Base-by-base conservation (phyloP, 148 eudicot species). In the Silene latifolia region DNA sequence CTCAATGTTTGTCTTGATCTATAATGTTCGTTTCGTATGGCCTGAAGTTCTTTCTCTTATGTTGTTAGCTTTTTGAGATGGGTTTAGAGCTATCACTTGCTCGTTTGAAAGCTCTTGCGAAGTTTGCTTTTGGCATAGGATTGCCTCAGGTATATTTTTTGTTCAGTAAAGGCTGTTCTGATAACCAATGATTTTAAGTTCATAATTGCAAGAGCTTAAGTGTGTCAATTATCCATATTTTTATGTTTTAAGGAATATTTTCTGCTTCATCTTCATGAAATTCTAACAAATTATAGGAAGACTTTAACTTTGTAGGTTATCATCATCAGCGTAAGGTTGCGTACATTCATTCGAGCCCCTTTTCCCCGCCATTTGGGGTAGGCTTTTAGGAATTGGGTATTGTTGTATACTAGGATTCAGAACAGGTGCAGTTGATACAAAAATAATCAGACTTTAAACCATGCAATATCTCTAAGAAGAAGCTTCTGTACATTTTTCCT, bases 51-150 rank as follows among this genome's bases (percentile, higher is more conserved):
- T 20, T 54, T 21, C 72, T 7, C 42, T 58, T 66, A 14, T 74
- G 21, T 72, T 78, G 83, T 78, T 91, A 93, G 98, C 92, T 93
- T 27, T 93, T 93, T 84, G 98, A 93, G 91, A 93, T 93, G 98
- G 98, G 98, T 76, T 85, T 93, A 63, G 98, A 93, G 86, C 97
- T 93, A 81, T 93, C 98, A 71, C 86, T 93, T 79, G 91, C 97
- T 64, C 95, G 98, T 71, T 76, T 93, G 79, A 93, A 87, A 79
- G 97, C 98, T 79, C 97, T 93, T 81, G 98, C 98, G 29, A 93
- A 89, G 82, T 93, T 87, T 75, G 98, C 98, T 69, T 93, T 93
- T 79, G 98, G 97, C 69, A 85, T 93, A 83, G 98, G 98, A 67
- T 83, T 93, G 74, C 88, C 93, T 60, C 98, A 93, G 98, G 98